Base-by-base conservation (phyloP, 2,329 filamentous ascomycete species). In the Exophiala alcalophila region DNA sequence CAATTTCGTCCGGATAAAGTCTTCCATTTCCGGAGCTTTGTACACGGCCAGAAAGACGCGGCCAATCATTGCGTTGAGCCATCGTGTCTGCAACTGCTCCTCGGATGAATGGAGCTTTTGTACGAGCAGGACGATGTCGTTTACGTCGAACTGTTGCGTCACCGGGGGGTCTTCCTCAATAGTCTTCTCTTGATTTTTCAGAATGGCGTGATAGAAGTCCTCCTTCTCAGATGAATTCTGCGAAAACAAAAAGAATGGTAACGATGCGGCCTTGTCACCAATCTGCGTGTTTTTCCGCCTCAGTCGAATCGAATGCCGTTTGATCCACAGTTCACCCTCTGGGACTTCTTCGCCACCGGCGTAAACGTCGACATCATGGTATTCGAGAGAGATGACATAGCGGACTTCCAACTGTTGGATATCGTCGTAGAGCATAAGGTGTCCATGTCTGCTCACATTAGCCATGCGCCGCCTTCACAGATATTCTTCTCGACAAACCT, bases 351-450 rank as follows among this genome's bases (percentile, higher is more conserved):
- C 81, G 42, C 81, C 84, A 19, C 89, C 91, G 5, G 83, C 86
- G 64, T 90, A 92, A 58, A 97, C 80, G 56, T 83, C 85, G 43
- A 97, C 78, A 49, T 83, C 77, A 66, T 97, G 88, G 58, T 95
- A 85, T 23, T 87, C 84, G 7, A 98, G 76, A 0, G 90, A 95
- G 43, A 98, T 87, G 40, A 98, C 92, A 67, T 97, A 89, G 51
- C 91, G 84, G 11, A 98, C 92, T 66, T 98, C 92, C 56, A 96
- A 76, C 65, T 97, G 90, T 56, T 94, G 88, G 39, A 88, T 82
- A 60, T 97, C 90, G 62, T 98, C 92, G 65, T 96, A 98, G 7
- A 98, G 80, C 87, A 98, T 96, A 36, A 98, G 70, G 62, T 97
- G 90, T 25, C 91, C 90, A 65, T 96, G 90, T 61, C 89, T 90